Base-by-base conservation (phyloP, 1,284 basidiomycete species). In the Trametes sp. region DNA sequence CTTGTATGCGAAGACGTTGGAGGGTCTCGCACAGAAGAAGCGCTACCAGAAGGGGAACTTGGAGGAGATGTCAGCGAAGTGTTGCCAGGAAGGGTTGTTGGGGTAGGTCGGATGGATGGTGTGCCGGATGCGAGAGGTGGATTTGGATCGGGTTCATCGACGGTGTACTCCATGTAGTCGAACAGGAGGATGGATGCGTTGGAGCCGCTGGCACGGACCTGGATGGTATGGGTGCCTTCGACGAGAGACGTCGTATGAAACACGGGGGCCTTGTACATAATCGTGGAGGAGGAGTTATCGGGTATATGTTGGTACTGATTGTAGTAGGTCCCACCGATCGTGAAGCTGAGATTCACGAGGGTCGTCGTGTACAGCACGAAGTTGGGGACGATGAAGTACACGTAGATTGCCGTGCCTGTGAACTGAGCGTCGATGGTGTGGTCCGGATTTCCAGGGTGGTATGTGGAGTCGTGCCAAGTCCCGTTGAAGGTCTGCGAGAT, bases 381-480 rank as follows among this genome's bases (percentile, higher is more conserved):
- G 41, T 61, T 58, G 9, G 63, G 50, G 46, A 65, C 19, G 21
- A 53, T 29, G 59, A 52, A 33, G 53, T 55, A 65, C 21, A 61
- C 59, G 28, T 61, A 61, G n/a, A 54, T 29, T 4, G 53, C 53
- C 1, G 42, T 45, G 19, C 53, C 53, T 2, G 41, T 45, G 53
- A 54, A 54, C 1, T 29, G 13, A 11, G 53, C 53, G 16, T 41
- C 23, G 21, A 54, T 45, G 16, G 33, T 23, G 10, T 28, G 41
- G 23, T 60, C 58, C 0, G 49, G 56, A 19, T 26, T 29, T 16
- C 52, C 59, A 8, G 50, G 45, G 3, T 49, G 55, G 41, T 57
- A 56, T 8, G 59, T 64, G 1, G 55, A 23, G 42, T 66, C 65
- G 50, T 66, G 65, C 65, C 62, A 66, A 38, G 65, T 66, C 13